Conservation (phyloP, 352 stramenopile genomes). For the Blastocystis sp. region DNA sequence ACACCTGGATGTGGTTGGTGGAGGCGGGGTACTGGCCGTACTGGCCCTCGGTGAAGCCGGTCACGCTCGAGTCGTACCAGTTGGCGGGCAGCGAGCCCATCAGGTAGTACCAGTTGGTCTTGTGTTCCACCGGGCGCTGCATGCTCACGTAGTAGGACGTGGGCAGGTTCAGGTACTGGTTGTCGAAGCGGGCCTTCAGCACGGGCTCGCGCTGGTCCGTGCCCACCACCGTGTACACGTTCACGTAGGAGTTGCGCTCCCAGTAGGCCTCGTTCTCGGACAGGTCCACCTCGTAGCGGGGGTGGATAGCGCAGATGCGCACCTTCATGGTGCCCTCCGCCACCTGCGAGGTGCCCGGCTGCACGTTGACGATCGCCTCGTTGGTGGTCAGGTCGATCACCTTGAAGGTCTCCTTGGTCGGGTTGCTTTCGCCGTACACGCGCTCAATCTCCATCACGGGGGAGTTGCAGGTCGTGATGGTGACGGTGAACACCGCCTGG, state of each 20-base stretch:
- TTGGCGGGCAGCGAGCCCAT: constrained; percentile 1
- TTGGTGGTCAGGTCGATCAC: constrained; percentile 25
- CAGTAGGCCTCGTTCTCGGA: neutral
- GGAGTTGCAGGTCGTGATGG: neutral
- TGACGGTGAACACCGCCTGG: neutral
- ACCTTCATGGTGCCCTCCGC: neutral
- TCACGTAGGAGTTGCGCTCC: constrained; percentile 4
- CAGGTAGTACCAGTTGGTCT: constrained; percentile 23
- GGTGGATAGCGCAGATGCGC: constrained; percentile 3
- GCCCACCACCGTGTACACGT: neutral
- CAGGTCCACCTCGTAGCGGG: neutral
- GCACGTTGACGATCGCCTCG: neutral
- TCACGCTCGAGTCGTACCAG: neutral
- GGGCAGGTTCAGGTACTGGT: neutral
- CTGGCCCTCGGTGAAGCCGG: neutral
- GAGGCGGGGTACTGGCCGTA: neutral
- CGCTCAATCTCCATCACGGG: constrained; percentile 21
- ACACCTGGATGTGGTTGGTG: constrained; percentile 18
- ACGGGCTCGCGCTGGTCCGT: constrained; percentile 1
- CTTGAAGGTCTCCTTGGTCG: neutral
- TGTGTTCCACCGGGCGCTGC: neutral
- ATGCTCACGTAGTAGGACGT: neutral
- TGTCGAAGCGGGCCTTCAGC: neutral
- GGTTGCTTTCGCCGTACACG: neutral
- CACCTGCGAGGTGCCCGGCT: neutral